These are phyloP conservation scores for Pholiota adiposa DNA, from an alignment of 1,284 basidiomycete genomes.

Conservation along the genomic window DNA sequence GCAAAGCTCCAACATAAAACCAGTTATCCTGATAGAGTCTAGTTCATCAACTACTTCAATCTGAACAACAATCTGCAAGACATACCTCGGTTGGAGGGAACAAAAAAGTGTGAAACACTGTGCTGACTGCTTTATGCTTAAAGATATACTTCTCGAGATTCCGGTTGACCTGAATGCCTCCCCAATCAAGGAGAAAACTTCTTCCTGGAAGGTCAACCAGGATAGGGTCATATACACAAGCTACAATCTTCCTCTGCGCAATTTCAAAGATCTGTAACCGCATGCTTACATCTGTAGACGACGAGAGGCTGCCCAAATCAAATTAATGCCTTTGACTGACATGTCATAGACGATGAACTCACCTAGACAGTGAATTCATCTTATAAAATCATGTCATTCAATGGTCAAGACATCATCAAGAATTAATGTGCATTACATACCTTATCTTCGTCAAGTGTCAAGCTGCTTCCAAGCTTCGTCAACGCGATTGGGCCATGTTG, in stretches of 20 bases:
- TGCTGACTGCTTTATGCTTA: constrained; percentile 20
- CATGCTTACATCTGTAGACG: constrained; percentile 21
- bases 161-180: constrained; percentile 35
- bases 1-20: constrained; percentile 50
- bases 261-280: constrained; percentile 34
- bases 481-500: constrained; percentile 30
- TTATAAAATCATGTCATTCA: constrained; percentile 5
- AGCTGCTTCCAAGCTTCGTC: constrained; percentile 22
- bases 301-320: constrained; percentile 12
- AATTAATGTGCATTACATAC: constrained; percentile 22
- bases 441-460: constrained; percentile 22
- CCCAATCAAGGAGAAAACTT: constrained; percentile 59
- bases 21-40: constrained; percentile 39
- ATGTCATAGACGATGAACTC: background rate
- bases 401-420: background rate
- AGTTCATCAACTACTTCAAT: background rate
- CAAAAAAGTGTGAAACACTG: constrained; percentile 52
- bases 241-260: constrained; percentile 31
- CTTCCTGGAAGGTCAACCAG: constrained; percentile 47
- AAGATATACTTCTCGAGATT: constrained; percentile 39
- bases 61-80: background rate
- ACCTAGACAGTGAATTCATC: constrained; percentile 22
- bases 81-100: constrained; percentile 46
- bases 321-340: background rate
- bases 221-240: constrained; percentile 57